Base-by-base conservation (phyloP, 139 green algal genomes). In the Coelastrella sp. region DNA sequence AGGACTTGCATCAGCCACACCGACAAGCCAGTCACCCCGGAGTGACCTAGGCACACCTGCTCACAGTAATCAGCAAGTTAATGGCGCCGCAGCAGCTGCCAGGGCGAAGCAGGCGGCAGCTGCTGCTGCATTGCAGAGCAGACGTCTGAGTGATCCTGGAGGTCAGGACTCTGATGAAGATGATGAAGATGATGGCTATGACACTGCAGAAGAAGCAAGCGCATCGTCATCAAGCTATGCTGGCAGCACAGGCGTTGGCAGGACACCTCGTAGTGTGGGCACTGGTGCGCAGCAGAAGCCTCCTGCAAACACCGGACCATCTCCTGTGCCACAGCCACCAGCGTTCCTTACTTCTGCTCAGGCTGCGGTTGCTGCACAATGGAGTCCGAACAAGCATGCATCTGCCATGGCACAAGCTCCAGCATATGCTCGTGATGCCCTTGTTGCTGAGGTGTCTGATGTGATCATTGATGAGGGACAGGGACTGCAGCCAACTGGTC, bases 331-430 rank as follows among this genome's bases (percentile, higher is more conserved):
- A n/a, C 51, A 23, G 45, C 72, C 75, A 32, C 66, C 66, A 30
- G 13, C 53, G 41, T 82, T 53, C 75, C 53, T 69, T 11, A 81
- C 75, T 4, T 53, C 75, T 17, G 75, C 75, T 27, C 75, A 82
- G 53, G 75, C 75, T 27, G 75, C 75, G 27, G 75, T 82, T 23
- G 75, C 75, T 38, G 53, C 75, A 7, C 50, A 64, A 23, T 82
- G 75, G 75, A 71, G 35, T 37, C 75, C 75, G 2, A 82, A 71
- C 75, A 71, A 82, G 51, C 34, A 82, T 40, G 53, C 75, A n/a
- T 69, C 75, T 11, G 75, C 75, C 7, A 38, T 71, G 34, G 75
- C 48, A 41, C 75, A 82, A 59, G 75, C 75, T 13, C 75, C 75
- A n/a, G 35, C 75, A 4, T 82, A 69, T 32, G 60, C 66, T 30